Conservation (phyloP, 805 yeast genomes). For the Kluyveromyces aestuarii region DNA sequence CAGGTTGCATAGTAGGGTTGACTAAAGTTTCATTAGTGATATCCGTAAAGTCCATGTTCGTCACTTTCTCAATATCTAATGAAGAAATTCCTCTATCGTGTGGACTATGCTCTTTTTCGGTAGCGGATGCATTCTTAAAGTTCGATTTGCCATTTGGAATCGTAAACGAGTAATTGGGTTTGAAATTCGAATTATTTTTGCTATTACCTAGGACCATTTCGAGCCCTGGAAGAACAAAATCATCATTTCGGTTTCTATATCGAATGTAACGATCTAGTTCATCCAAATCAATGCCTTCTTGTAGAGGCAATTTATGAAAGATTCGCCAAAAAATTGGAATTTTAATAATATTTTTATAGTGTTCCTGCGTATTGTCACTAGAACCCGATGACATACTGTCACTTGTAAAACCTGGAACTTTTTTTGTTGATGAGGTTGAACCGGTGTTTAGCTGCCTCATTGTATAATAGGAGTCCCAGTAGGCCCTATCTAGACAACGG, state of each 20-base stretch:
- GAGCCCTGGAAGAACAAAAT: slow-evolving; percentile 19
- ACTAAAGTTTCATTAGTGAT: neutral
- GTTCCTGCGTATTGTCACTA: slow-evolving; percentile 1
- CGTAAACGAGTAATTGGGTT: slow-evolving; percentile 4
- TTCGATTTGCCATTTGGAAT: neutral
- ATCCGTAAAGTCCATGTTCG: neutral
- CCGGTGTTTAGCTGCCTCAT: neutral
- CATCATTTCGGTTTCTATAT: slow-evolving; percentile 10
- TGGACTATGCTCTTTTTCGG: neutral
- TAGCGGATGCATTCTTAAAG: neutral
- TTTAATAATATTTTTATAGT: slow-evolving; percentile 4
- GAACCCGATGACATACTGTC: slow-evolving; percentile 2
- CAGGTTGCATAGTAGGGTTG: neutral
- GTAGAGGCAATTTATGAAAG: slow-evolving; percentile 23
- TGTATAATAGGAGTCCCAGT: slow-evolving; percentile 16
- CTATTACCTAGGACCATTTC: slow-evolving; percentile 10
- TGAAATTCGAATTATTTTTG: slow-evolving; percentile 4
- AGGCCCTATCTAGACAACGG: slow-evolving; percentile 19
- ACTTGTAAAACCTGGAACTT: neutral
- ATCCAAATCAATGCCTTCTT: slow-evolving; percentile 26
- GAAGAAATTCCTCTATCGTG: neutral
- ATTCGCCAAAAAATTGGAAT: slow-evolving; percentile 21
- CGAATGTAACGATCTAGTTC: slow-evolving; percentile 19
- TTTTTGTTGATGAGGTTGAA: neutral
- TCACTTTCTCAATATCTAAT: neutral